Conservation (phyloP, 306 rosid genomes). For the Ochetophila trinervis region DNA sequence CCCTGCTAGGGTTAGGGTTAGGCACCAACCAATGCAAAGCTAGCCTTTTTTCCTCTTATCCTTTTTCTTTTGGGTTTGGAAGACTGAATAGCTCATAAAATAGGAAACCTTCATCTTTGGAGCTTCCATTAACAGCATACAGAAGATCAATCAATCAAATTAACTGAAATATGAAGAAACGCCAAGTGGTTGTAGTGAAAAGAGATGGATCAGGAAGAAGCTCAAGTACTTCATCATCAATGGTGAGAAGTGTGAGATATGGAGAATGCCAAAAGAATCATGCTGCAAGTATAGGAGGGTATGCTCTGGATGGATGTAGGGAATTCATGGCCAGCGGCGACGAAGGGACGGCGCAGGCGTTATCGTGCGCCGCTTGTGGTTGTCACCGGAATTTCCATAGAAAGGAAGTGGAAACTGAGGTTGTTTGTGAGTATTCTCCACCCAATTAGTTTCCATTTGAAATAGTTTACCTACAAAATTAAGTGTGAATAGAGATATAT, state of each 20-base stretch:
- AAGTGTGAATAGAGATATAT: not conserved
- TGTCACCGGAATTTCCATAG: slow-evolving; percentile 84
- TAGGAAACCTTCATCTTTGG: not conserved
- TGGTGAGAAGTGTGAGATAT: slow-evolving; percentile 57
- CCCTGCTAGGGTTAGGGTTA: slow-evolving; percentile 67
- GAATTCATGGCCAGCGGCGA: slow-evolving; percentile 71
- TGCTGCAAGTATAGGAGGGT: slow-evolving; percentile 83
- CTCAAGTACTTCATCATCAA: slow-evolving; percentile 51
- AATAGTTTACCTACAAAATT: not conserved
- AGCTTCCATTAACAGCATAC: not conserved
- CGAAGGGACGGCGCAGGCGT: slow-evolving; percentile 56
- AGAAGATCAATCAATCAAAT: not conserved
- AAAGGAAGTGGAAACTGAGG: slow-evolving; percentile 78
- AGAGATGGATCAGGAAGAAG: slow-evolving; percentile 37
- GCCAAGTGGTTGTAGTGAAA: slow-evolving; percentile 71
- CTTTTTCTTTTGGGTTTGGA: slow-evolving; percentile 3
- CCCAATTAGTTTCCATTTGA: slow-evolving; percentile 31
- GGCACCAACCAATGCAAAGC: slow-evolving; percentile 23
- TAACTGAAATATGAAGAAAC: slow-evolving; percentile 53
- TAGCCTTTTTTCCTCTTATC: not conserved
- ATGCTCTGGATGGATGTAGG: slow-evolving; percentile 87
- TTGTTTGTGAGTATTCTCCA: slow-evolving; percentile 89
- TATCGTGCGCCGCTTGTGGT: slow-evolving; percentile 84
- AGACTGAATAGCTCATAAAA: slow-evolving; percentile 7
- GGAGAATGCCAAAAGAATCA: slow-evolving; percentile 91